phyloP scores from a whole-genome alignment of 176 grass and related monocot genomes.

The Eragrostis nindensis region DNA sequence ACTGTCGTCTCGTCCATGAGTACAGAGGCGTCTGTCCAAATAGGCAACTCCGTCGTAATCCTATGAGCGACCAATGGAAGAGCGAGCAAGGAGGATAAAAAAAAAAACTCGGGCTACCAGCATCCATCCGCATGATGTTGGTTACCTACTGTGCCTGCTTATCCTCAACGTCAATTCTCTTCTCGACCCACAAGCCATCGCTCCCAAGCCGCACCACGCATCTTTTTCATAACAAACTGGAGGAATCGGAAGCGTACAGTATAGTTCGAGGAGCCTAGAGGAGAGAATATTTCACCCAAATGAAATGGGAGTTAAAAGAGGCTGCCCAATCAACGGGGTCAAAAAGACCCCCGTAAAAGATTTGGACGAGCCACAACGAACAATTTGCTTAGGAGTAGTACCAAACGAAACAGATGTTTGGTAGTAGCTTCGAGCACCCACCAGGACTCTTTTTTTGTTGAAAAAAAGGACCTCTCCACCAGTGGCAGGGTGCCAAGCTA shows the following conservation, averaged over 20 bases:
- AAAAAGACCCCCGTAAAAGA: background rate
- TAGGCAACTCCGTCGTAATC: background rate
- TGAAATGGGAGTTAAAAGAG: background rate
- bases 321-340: background rate
- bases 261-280: too few relatives aligned
- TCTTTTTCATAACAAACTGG: too few relatives aligned
- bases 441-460: background rate
- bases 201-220: too few relatives aligned
- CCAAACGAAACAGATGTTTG: constrained; percentile 24
- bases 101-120: background rate
- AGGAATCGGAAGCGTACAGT: too few relatives aligned
- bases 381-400: background rate
- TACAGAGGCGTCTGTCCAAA: background rate
- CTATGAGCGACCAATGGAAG: background rate
- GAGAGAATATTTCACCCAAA: background rate
- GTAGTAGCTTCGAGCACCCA: background rate
- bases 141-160: too few relatives aligned
- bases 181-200: too few relatives aligned
- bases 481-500: background rate
- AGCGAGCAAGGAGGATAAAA: background rate
- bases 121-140: too few relatives aligned
- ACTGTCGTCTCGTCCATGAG: too few relatives aligned
- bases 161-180: too few relatives aligned
- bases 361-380: constrained; percentile 13
- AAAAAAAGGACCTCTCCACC: background rate